Conservation (phyloP, 495 filamentous ascomycete species). For the Hypoxylon lienhwacheense region DNA sequence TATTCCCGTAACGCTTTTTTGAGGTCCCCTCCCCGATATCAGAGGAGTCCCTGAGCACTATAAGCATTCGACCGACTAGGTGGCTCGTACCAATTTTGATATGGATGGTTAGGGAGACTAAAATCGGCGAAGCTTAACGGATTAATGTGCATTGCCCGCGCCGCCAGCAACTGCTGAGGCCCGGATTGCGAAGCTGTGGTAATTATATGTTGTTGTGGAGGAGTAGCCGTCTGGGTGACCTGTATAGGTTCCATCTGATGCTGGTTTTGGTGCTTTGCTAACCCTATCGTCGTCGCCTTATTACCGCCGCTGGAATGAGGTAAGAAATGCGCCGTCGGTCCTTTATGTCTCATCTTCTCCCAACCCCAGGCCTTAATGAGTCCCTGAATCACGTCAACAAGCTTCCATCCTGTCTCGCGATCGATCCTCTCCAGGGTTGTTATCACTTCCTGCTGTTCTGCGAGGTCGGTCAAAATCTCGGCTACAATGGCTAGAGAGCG, state of each 20-base stretch:
- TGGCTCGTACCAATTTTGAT: conserved; percentile 64
- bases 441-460: conserved; percentile 84
- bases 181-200: conserved; percentile 21
- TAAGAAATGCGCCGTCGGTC: conserved; percentile 29
- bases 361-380: conserved; percentile 80
- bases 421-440: conserved; percentile 71
- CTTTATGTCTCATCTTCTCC: conserved; percentile 49
- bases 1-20: not conserved
- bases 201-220: conserved; percentile 37
- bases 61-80: conserved; percentile 43
- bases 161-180: conserved; percentile 34
- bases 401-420: conserved; percentile 77
- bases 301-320: conserved; percentile 5
- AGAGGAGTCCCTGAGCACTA: conserved; percentile 31
- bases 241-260: conserved; percentile 28
- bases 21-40: no score
- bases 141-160: conserved; percentile 55
- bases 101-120: conserved; percentile 71
- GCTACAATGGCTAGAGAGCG: conserved; percentile 78
- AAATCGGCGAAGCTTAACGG: conserved; percentile 73
- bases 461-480: conserved; percentile 65
- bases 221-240: conserved; percentile 26
- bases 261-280: conserved; percentile 30
- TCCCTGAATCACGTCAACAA: conserved; percentile 66
- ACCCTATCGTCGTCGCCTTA: conserved; percentile 15